Evolutionary conservation across 176 grass and related monocot species (phyloP), one percentile per base, ranked within the genome.

Genomic region (Triticum turgidum): DNA sequence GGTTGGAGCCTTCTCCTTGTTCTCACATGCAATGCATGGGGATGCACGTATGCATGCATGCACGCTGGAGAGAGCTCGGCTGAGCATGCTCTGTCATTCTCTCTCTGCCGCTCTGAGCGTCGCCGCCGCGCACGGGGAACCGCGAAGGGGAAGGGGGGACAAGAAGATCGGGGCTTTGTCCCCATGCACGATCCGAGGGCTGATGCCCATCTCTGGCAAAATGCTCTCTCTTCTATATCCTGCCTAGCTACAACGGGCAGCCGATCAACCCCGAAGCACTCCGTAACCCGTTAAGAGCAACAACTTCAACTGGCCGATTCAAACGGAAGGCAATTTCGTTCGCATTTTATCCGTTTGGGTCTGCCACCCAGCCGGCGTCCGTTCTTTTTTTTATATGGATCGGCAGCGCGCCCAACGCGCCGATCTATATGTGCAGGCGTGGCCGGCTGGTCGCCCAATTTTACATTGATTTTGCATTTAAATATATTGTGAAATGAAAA

Each of bases 1-100:
- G 13, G 24, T 89, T 94, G 93, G 93, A 89, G 89, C 51, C 65
- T 92, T 95, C 76, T 89, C 82, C 78, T 91, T 95, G 95, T 91
- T 98, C 27, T 82, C 54, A 76, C 82, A 37, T 85, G 89, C 11
- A 38, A 37, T 83, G 89, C 11, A 38, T 72, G 72, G 21, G 80
- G 56, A 15, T 62, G 84, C 51, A 66, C 8, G 62, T 61, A 69
- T 79, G 59, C 59, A 27, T 33, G 73, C 34, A 41, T 29, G 39
- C 39, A 67, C 3, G 18, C 61, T 7, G 34, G 45, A 66, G 59
- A 38, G 42, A 41, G 70, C 14, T 54, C 30, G 25, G 11, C 21
- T 29, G 59, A 25, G 25, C n/a, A 35, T 14, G 59, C 44, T 52
- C 59, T 29, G 12, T 35, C 32, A 21, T 21, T n/a, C 30, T 22